Percentiles rank a stretch among this genome's conserved stretches.
These are phyloP conservation scores for Cercospora sesami DNA, from an alignment of 2,329 filamentous ascomycete genomes.

Conservation along the genomic window DNA sequence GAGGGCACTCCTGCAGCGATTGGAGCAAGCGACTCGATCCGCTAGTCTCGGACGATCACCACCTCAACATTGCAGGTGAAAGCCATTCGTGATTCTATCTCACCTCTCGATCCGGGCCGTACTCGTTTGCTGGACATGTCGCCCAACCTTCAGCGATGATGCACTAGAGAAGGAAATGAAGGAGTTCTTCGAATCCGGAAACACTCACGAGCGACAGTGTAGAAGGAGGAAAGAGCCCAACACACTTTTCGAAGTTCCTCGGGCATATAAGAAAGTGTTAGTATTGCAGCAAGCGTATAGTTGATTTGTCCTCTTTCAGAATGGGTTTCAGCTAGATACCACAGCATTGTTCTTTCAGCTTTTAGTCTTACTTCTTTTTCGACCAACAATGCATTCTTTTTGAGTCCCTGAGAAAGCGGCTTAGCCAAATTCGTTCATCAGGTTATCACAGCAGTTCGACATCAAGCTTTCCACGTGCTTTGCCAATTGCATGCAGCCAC, in stretches of 20 bases:
- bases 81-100: constrained; percentile 11
- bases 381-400: neutral
- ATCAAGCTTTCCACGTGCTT: no score
- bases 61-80: constrained; percentile 1
- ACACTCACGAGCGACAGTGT: neutral
- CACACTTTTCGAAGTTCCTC: neutral
- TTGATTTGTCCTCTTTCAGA: neutral
- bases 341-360: constrained; percentile 1
- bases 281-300: constrained; percentile 6
- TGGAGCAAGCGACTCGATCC: constrained; percentile 8
- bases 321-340: constrained; percentile 9
- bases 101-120: constrained; percentile 11
- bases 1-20: constrained; percentile 15
- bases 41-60: constrained; percentile 12
- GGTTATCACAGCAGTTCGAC: no score
- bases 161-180: neutral
- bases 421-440: neutral
- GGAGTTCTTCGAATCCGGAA: neutral
- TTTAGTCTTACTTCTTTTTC: neutral
- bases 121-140: constrained; percentile 4
- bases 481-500: no score
- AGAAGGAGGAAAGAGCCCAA: neutral
- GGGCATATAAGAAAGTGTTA: constrained; percentile 3
- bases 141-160: neutral
- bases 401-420: neutral